Evolutionary conservation across 1,139 yeast species (phyloP).

Genomic region (Blastobotrys arbuscula): DNA sequence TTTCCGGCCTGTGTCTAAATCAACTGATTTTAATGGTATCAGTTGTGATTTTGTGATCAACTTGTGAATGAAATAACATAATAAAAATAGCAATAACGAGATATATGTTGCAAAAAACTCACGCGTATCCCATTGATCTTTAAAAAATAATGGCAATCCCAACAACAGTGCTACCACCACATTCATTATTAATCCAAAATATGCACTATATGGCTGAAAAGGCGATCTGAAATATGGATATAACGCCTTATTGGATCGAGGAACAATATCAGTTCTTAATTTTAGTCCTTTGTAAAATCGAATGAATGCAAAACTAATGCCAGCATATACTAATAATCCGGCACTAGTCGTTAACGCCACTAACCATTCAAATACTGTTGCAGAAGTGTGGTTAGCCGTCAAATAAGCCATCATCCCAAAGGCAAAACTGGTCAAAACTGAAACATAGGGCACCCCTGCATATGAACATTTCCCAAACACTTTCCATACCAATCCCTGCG

Average conservation of each 20-base stretch:
- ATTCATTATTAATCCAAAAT: slow-evolving; percentile 58
- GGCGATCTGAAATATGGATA: slow-evolving; percentile 69
- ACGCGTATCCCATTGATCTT: slow-evolving; percentile 55
- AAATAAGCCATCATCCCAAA: slow-evolving; percentile 59
- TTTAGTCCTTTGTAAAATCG: slow-evolving; percentile 66
- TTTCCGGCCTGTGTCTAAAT: slow-evolving; percentile 72
- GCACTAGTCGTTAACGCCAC: slow-evolving; percentile 63
- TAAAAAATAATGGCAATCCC: slow-evolving; percentile 62
- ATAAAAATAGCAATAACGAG: slow-evolving; percentile 49
- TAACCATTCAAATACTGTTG: slow-evolving; percentile 60
- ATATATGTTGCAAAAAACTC: slow-evolving; percentile 68
- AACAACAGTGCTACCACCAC: slow-evolving; percentile 51
- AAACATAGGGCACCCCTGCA: slow-evolving; percentile 65
- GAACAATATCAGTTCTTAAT: slow-evolving; percentile 36
- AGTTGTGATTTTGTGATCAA: slow-evolving; percentile 47
- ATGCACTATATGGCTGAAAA: slow-evolving; percentile 70
- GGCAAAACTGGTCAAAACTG: slow-evolving; percentile 57
- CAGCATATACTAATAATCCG: slow-evolving; percentile 73
- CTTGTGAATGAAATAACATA: slow-evolving; percentile 54
- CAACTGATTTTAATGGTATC: slow-evolving; percentile 60
- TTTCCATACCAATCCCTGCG: slow-evolving; percentile 63
- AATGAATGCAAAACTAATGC: slow-evolving; percentile 68
- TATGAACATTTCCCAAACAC: slow-evolving; percentile 55
- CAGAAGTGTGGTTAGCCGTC: slow-evolving; percentile 53
- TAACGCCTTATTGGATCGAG: slow-evolving; percentile 26